Conservation (phyloP, 2,329 filamentous ascomycete species). For the Ambrosiella xylebori region DNA sequence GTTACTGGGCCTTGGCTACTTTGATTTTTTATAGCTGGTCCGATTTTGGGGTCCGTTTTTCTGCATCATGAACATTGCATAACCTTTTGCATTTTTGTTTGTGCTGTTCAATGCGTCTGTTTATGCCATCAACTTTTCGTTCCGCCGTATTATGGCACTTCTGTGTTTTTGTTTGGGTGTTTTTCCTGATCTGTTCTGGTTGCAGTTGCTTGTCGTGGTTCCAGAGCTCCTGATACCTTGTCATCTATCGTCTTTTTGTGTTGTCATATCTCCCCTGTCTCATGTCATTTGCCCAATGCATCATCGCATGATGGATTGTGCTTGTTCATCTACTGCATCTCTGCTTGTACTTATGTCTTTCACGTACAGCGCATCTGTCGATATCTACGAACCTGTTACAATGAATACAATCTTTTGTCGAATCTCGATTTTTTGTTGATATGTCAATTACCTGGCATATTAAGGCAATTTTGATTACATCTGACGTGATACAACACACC, state of each 20-base stretch:
- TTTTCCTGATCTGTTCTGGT: too few species aligned
- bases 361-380: neutral
- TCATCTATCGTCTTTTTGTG: too few species aligned
- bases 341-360: too few species aligned
- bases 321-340: neutral
- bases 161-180: too few species aligned
- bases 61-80: neutral
- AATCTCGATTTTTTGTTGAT: neutral
- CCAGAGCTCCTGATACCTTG: too few species aligned
- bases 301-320: neutral
- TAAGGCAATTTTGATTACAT: neutral
- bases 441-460: neutral
- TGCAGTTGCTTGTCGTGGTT: too few species aligned
- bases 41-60: neutral
- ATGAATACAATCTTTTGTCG: neutral
- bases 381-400: constrained; percentile 7
- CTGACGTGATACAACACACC: neutral
- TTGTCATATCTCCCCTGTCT: neutral
- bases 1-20: neutral
- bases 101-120: neutral
- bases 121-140: neutral
- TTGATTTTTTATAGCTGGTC: too few species aligned
- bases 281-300: neutral
- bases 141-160: neutral
- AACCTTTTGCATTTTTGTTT: neutral